These are phyloP conservation scores for Fraxinus americana DNA, from an alignment of 257 asterid genomes.

Conservation along the genomic window DNA sequence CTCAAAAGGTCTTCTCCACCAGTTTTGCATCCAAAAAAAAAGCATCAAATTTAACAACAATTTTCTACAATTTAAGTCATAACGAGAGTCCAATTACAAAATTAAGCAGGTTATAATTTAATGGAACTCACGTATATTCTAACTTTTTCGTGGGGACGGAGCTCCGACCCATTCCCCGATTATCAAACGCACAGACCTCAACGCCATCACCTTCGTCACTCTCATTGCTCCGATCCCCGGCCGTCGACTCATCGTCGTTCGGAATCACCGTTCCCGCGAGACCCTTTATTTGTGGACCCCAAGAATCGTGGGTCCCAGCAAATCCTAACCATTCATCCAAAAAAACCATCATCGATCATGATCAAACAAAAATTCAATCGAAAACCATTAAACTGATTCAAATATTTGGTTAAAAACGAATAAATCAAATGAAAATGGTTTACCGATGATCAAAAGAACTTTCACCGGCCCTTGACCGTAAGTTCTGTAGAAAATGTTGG, in stretches of 20 bases:
- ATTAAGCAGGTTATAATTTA: background rate
- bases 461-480: constrained; percentile 87
- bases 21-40: constrained; percentile 19
- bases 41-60: background rate
- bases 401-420: background rate
- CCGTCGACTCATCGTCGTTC: constrained; percentile 59
- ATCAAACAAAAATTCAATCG: constrained; percentile 28
- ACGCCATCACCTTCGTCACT: constrained; percentile 38
- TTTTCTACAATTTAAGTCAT: background rate
- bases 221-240: constrained; percentile 40
- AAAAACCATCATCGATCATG: constrained; percentile 7
- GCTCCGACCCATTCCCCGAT: constrained; percentile 97
- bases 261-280: constrained; percentile 68
- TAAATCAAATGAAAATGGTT: constrained; percentile 14
- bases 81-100: background rate
- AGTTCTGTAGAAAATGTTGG: constrained; percentile 72
- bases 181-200: constrained; percentile 94
- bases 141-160: constrained; percentile 81
- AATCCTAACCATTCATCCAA: constrained; percentile 54
- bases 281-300: constrained; percentile 82
- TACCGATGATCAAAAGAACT: constrained; percentile 88
- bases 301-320: constrained; percentile 92
- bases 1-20: constrained; percentile 12
- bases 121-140: constrained; percentile 72
- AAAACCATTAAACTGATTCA: constrained; percentile 21